phyloP scores from a whole-genome alignment of 306 rosid genomes.

The Inga oerstediana region DNA sequence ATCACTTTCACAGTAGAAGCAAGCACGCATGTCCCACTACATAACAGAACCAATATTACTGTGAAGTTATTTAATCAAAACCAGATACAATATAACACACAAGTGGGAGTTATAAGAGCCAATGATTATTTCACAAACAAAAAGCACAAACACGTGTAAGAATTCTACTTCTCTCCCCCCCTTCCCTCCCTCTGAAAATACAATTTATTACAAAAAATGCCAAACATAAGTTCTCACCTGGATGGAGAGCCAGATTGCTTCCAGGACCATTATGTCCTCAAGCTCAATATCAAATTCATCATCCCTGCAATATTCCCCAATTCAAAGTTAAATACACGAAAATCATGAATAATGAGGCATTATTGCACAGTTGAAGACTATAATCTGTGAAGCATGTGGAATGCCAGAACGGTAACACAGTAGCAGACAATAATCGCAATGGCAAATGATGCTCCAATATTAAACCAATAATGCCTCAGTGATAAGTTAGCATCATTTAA shows the following conservation, averaged over 20 bases:
- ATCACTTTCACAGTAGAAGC: no score
- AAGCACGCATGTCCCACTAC: no score
- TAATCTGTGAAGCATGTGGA: not conserved
- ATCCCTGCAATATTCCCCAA: slow-evolving; percentile 61
- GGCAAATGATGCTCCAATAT: not conserved
- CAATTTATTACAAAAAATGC: not conserved
- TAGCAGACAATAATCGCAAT: not conserved
- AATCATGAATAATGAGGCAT: not conserved
- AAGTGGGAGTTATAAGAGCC: no score
- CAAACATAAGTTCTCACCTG: slow-evolving; percentile 57
- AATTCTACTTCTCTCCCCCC: no score
- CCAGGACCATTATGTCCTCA: slow-evolving; percentile 98
- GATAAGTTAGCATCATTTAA: not conserved
- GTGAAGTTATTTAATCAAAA: no score
- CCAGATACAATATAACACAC: no score
- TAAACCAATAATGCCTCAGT: not conserved
- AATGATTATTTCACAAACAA: no score
- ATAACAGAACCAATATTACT: no score
- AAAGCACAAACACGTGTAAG: no score
- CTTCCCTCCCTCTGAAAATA: not conserved
- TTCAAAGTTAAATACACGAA: not conserved
- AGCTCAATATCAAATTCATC: slow-evolving; percentile 92
- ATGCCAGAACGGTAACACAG: not conserved
- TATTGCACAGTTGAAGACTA: not conserved
- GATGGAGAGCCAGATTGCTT: slow-evolving; percentile 99